Conservation (phyloP, 371 early-diverging fungal genomes). For the Zopfochytrium polystomum region DNA sequence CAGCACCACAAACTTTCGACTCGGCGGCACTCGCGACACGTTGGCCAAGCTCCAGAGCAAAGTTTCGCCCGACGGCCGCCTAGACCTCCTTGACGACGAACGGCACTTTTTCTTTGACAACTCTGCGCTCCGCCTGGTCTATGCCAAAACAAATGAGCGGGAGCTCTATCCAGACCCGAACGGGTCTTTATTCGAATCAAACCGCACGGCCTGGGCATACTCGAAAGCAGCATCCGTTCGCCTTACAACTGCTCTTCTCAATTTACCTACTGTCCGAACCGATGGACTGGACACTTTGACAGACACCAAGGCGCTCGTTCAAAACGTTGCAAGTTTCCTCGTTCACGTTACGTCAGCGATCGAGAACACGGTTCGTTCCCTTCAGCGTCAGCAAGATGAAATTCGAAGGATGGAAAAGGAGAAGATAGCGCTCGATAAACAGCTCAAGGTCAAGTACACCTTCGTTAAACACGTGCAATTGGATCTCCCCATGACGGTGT, state of each 20-base stretch:
- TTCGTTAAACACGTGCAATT: not conserved
- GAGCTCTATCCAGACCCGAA: not conserved
- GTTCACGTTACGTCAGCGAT: not conserved
- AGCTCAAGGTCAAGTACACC: not conserved
- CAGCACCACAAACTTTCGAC: slow-evolving; percentile 2
- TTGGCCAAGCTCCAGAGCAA: not conserved
- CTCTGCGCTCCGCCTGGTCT: slow-evolving; percentile 1
- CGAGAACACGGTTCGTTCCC: not conserved
- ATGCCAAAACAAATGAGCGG: not conserved
- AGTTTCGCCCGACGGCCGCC: not conserved
- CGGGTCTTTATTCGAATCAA: not conserved
- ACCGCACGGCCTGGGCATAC: not conserved
- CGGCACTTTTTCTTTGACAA: slow-evolving; percentile 5
- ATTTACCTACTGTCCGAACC: not conserved
- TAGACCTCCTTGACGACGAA: slow-evolving; percentile 2
- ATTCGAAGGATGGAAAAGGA: not conserved
- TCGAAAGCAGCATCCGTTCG: not conserved
- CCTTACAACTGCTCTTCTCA: not conserved
- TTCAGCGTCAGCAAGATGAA: not conserved
- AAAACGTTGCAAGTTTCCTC: not conserved
- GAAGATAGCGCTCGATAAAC: not conserved
- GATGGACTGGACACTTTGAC: not conserved
- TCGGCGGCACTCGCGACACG: not conserved
- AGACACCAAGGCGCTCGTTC: not conserved
- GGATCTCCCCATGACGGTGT: not conserved